Evolutionary conservation across 1,139 yeast genomes (phyloP), one percentile per base, ranked within the genome.

Genomic region (Yamadazyma sp.): DNA sequence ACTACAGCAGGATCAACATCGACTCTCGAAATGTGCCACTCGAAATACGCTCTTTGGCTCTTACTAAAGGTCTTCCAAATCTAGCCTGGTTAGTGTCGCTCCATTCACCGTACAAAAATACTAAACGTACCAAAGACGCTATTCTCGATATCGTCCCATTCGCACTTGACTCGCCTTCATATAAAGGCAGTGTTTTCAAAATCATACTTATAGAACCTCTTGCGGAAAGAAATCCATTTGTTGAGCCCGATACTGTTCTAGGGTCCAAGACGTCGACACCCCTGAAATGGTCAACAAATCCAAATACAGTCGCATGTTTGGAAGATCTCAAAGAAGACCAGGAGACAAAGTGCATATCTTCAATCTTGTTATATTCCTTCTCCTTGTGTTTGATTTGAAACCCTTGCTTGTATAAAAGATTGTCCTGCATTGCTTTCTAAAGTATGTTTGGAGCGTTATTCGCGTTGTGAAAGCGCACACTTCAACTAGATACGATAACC

Each of bases 251-350:
- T 2, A 16, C 10, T 9, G 16, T n/a, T 17, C 39, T 35, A 5
- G 46, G 42, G 30, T 42, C 46, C 14, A 38, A 27, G 2, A 20
- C 22, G 22, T 40, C 33, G 4, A 16, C 24, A 11, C 38, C 38
- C 6, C 29, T 25, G 21, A 27, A 23, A 9, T 38, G 33, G 18
- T 22, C 26, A 10, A 40, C 16, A 26, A 40, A 34, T 8, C 27
- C 34, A 10, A 31, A 22, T 8, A 26, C 16, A 8, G 17, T 15
- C 12, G 16, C 12, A n/a, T n/a, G 11, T 6, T n/a, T 9, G 5
- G 25, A 23, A 4, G 25, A 23, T 11, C 9, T 23, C 9, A 10
- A 9, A 4, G 9, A 23, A 7, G 12, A 9, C 12, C 25, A 4
- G 7, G 12, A n/a, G 5, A 23, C 25, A 23, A 23, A 23, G 25